Conservation (phyloP, 2,329 filamentous ascomycete genomes). For the Trichoderma sp. region DNA sequence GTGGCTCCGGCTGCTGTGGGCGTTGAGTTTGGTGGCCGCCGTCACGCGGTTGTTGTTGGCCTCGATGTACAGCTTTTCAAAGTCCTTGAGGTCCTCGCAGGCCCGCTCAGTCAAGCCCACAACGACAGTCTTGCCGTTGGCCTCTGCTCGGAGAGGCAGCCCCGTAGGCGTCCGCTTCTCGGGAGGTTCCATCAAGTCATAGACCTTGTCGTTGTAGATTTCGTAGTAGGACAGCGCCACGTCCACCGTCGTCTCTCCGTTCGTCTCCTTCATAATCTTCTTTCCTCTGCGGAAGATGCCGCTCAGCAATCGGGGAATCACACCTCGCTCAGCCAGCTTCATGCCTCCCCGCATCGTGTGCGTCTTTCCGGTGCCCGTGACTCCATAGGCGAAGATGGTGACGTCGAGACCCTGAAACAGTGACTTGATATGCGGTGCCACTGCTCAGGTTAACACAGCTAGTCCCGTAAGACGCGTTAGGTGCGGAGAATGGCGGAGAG, state of each 20-base stretch:
- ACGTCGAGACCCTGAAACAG: slow-evolving; percentile 88
- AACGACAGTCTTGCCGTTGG: slow-evolving; percentile 83
- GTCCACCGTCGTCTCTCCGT: slow-evolving; percentile 68
- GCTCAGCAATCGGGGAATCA: slow-evolving; percentile 84
- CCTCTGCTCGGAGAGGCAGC: slow-evolving; percentile 80
- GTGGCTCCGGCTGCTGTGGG: slow-evolving; percentile 86
- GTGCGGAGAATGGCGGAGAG: slow-evolving; percentile 10
- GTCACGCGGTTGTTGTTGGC: slow-evolving; percentile 89
- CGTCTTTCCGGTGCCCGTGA: slow-evolving; percentile 92
- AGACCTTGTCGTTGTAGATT: slow-evolving; percentile 96
- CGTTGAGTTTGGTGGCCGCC: slow-evolving; percentile 88
- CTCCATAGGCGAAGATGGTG: slow-evolving; percentile 90
- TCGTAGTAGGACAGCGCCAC: slow-evolving; percentile 90
- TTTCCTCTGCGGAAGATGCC: slow-evolving; percentile 82
- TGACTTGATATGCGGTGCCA: slow-evolving; percentile 85
- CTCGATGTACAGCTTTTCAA: slow-evolving; percentile 86
- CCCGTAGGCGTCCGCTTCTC: slow-evolving; percentile 84
- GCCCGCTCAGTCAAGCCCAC: slow-evolving; percentile 81
- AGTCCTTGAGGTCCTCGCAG: slow-evolving; percentile 85
- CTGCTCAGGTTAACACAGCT: slow-evolving; percentile 51
- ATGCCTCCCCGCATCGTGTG: slow-evolving; percentile 94
- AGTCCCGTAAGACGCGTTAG: slow-evolving; percentile 15
- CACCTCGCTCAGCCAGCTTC: slow-evolving; percentile 80
- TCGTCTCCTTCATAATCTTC: slow-evolving; percentile 80
- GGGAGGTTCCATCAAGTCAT: slow-evolving; percentile 81